A percentile compares a stretch with the other conserved stretches of the same genome.
phyloP scores from a whole-genome alignment of 129 eudicot genomes.

The Helichrysum umbraculigerum region DNA sequence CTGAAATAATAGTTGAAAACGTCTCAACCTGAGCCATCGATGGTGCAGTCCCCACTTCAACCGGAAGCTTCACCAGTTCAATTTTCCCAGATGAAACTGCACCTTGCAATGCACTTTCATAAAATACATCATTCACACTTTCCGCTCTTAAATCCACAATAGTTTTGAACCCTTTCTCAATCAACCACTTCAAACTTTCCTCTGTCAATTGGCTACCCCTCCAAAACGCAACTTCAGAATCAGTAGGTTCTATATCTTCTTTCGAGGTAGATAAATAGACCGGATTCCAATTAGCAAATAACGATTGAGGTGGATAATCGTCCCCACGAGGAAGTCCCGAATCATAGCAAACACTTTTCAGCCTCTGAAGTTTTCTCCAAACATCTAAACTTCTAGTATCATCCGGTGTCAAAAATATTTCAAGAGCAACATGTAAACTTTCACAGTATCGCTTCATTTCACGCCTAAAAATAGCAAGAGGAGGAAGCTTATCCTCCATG shows the following conservation, averaged over 20 bases:
- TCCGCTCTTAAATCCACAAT: constrained; percentile 94
- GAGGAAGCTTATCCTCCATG: constrained; percentile 79
- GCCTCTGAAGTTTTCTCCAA: constrained; percentile 83
- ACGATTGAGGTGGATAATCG: constrained; percentile 60
- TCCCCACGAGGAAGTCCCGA: constrained; percentile 84
- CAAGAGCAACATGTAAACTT: constrained; percentile 91
- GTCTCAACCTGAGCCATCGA: constrained; percentile 74
- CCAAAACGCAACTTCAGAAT: constrained; percentile 74
- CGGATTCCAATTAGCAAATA: constrained; percentile 92
- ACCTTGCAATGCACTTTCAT: constrained; percentile 52
- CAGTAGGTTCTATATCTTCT: constrained; percentile 47
- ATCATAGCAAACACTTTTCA: constrained; percentile 87
- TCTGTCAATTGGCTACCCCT: constrained; percentile 95
- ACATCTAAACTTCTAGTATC: constrained; percentile 62
- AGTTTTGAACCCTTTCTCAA: constrained; percentile 80
- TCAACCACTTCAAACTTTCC: constrained; percentile 83
- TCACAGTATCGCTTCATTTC: constrained; percentile 97
- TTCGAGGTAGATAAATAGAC: constrained; percentile 67
- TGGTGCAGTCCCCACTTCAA: constrained; percentile 84
- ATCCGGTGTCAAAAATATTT: constrained; percentile 68
- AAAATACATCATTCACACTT: constrained; percentile 77
- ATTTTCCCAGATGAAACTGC: constrained; percentile 64
- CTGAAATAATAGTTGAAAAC: constrained; percentile 67
- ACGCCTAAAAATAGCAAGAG: constrained; percentile 76
- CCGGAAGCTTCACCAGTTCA: constrained; percentile 73